A percentile compares a stretch with the other conserved stretches of the same genome.
Evolutionary conservation across 2,329 filamentous ascomycete genomes (phyloP).

Genomic region (Westerdykella aurantiaca): DNA sequence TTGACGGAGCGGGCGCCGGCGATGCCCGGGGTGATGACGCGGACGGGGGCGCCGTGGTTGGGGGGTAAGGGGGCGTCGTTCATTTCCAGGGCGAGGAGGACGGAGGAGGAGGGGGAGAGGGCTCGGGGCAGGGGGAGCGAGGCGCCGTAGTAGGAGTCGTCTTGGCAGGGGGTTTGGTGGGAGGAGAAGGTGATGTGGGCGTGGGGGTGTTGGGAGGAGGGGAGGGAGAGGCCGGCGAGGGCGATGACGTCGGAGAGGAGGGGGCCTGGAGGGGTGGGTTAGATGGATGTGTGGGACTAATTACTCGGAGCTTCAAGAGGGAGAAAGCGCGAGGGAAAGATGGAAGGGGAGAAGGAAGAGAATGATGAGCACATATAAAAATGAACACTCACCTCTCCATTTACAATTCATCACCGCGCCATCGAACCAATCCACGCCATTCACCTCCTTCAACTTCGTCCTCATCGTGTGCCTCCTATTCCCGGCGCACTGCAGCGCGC

Average conservation of each 20-base stretch:
- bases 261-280: conserved; percentile 28
- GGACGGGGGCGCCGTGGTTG: conserved; percentile 50
- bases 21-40: conserved; percentile 49
- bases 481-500: conserved; percentile 55
- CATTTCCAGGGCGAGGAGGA: conserved; percentile 39
- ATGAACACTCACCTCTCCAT: conserved; percentile 41
- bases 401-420: conserved; percentile 57
- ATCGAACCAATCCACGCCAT: conserved; percentile 56
- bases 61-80: conserved; percentile 45
- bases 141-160: conserved; percentile 55
- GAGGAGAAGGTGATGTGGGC: conserved; percentile 54
- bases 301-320: no score
- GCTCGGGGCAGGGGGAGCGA: conserved; percentile 42
- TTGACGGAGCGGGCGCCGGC: conserved; percentile 52
- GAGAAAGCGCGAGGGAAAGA: not conserved
- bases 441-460: conserved; percentile 53
- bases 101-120: conserved; percentile 14
- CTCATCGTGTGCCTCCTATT: conserved; percentile 58
- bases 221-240: conserved; percentile 40
- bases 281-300: no score
- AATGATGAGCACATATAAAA: no score
- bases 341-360: no score
- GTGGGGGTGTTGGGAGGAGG: conserved; percentile 21
- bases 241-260: conserved; percentile 49
- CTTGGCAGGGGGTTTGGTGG: conserved; percentile 48